These are phyloP conservation scores for Heterotrichella gracilis DNA, from an alignment of 352 stramenopile genomes.

Conservation along the genomic window DNA sequence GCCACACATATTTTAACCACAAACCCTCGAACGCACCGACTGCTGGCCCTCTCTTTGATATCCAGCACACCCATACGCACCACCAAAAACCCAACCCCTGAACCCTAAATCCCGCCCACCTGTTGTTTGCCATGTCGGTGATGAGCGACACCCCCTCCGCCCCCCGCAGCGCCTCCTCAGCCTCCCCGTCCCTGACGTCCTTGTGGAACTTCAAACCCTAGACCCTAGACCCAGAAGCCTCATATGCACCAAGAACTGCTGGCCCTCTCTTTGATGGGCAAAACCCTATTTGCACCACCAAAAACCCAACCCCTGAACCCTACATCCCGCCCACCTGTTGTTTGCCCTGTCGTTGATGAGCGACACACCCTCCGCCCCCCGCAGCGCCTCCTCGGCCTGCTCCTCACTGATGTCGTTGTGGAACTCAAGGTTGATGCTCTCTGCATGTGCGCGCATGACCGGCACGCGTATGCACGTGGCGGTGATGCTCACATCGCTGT, in stretches of 20 bases:
- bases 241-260: too few species aligned
- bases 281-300: too few species aligned
- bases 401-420: slow-evolving; percentile 14
- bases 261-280: too few species aligned
- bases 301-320: too few species aligned
- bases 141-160: slow-evolving; percentile 19
- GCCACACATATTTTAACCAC: too few species aligned
- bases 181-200: slow-evolving; percentile 13
- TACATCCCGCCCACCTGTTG: slow-evolving; percentile 20
- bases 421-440: slow-evolving; percentile 21
- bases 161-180: slow-evolving; percentile 17
- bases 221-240: too few species aligned
- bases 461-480: slow-evolving; percentile 22
- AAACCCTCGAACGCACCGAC: too few species aligned
- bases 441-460: slow-evolving; percentile 21
- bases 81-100: too few species aligned
- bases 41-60: too few species aligned
- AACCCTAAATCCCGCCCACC: too few species aligned
- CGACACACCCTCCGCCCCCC: slow-evolving; percentile 17
- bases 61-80: too few species aligned
- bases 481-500: slow-evolving; percentile 18
- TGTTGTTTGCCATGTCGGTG: slow-evolving; percentile 19
- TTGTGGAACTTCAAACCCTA: slow-evolving; percentile 20
- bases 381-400: slow-evolving; percentile 18
- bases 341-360: slow-evolving; percentile 19